Percentiles rank a stretch among this genome's conserved stretches.
phyloP scores from a whole-genome alignment of 2,329 filamentous ascomycete species.

The Verticillium isaacii region DNA sequence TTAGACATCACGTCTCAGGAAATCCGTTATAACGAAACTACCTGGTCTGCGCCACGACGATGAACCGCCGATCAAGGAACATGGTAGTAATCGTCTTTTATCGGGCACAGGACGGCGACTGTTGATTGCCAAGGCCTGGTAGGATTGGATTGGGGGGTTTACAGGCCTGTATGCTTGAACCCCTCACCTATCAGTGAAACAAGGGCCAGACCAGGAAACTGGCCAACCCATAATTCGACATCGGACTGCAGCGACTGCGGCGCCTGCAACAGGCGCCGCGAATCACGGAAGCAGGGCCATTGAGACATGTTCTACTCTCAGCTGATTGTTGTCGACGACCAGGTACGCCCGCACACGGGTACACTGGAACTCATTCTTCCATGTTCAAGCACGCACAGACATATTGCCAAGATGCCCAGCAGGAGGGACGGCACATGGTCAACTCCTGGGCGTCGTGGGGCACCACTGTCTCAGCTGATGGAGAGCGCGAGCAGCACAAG shows the following conservation, averaged over 20 bases:
- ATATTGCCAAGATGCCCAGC: background rate
- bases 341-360: background rate
- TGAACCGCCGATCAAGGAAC: no score
- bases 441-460: background rate
- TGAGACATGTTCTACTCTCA: background rate
- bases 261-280: background rate
- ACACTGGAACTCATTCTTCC: background rate
- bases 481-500: background rate
- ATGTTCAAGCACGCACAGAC: background rate
- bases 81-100: no score
- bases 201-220: slow-evolving; percentile 7
- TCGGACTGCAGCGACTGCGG: background rate
- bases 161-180: slow-evolving; percentile 3
- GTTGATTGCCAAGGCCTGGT: background rate
- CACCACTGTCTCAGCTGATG: background rate
- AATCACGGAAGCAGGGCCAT: background rate
- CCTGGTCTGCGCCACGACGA: no score
- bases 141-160: slow-evolving; percentile 5
- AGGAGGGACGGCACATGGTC: background rate
- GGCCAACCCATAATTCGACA: background rate
- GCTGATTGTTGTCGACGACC: background rate
- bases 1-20: no score
- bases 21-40: no score
- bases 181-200: slow-evolving; percentile 11
- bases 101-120: background rate